Evolutionary conservation across 768 basidiomycete genomes (phyloP), one percentile per base, ranked within the genome.

Genomic region (Mycena albidolilacea): DNA sequence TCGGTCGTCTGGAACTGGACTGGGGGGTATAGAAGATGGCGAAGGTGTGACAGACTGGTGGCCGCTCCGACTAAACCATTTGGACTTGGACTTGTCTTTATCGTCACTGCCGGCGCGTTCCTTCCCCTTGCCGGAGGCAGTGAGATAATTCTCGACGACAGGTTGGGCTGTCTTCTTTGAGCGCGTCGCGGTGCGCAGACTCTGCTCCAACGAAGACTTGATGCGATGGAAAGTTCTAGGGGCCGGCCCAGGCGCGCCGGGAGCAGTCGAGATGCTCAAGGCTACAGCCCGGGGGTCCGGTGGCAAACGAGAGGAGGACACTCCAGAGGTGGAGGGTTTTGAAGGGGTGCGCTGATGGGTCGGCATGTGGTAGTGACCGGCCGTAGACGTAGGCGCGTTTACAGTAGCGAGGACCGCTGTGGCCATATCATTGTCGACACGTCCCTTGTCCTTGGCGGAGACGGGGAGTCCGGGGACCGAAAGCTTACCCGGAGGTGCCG

Each of bases 161-260:
- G 80, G 79, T 62, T 80, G 76, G 1, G 84, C 77, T 9, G 81
- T 59, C 75, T 87, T 87, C 82, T 84, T 90, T 44, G 90, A 89
- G 65, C 90, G 86, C 12, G 91, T 91, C 64, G 91, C 91, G 14
- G 88, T 87, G 62, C 91, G 89, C 48, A 94, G 74, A 76, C 89
- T 90, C 74, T 93, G 90, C 77, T 92, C 92, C 30, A 94, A 81
- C 7, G 91, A 89, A 3, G 91, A 89, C 67, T 90, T 90, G 68
- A 94, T 81, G 52, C 91, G 89, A 77, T 88, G 88, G 78, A 94
- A 90, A 7, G 91, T 85, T 77, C 85, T 90, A 48, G 87, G 84
- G 0, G 83, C 79, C 19, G 86, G 80, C 62, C 87, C 86, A 38
- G 85, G 81, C 11, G 78, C 71, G 54, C 83, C 76, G 73, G 80